Percentiles rank a stretch among this genome's conserved stretches.
These are phyloP conservation scores for Garcia nutans DNA, from an alignment of 345 rosid species.

Conservation along the genomic window DNA sequence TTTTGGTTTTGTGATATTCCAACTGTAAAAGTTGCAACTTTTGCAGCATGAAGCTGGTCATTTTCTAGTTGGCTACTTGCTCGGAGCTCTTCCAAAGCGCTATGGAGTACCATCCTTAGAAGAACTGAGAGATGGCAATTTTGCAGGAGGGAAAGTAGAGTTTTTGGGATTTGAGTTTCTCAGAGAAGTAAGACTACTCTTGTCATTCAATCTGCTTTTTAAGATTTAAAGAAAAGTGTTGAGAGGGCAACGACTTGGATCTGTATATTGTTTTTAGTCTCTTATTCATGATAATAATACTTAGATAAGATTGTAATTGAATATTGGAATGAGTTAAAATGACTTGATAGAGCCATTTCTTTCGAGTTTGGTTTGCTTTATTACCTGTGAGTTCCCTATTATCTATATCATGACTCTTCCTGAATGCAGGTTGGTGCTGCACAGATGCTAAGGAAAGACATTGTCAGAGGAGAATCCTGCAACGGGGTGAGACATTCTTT, in stretches of 20 bases:
- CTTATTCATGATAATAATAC: no score
- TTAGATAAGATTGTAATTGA: no score
- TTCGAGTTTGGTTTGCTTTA: background rate
- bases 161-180: constrained; percentile 62
- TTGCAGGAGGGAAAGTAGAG: constrained; percentile 40
- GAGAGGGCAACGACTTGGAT: no score
- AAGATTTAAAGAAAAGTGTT: no score
- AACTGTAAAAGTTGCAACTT: no score
- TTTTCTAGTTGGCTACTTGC: constrained; percentile 57
- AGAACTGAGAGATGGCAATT: constrained; percentile 19
- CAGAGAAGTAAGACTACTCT: constrained; percentile 35
- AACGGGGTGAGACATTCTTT: constrained; percentile 4
- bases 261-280: no score
- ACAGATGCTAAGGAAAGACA: constrained; percentile 8
- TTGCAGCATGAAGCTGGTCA: constrained; percentile 67
- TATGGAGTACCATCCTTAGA: constrained; percentile 42
- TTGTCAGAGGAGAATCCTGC: background rate
- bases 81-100: constrained; percentile 59
- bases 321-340: no score
- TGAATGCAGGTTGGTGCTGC: constrained; percentile 19
- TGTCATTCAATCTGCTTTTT: background rate
- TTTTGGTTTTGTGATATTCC: background rate
- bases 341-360: no score
- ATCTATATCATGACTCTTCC: background rate
- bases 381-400: background rate